Base-by-base conservation (phyloP, 2,329 filamentous ascomycete genomes). In the Akanthomyces dipterigenus region DNA sequence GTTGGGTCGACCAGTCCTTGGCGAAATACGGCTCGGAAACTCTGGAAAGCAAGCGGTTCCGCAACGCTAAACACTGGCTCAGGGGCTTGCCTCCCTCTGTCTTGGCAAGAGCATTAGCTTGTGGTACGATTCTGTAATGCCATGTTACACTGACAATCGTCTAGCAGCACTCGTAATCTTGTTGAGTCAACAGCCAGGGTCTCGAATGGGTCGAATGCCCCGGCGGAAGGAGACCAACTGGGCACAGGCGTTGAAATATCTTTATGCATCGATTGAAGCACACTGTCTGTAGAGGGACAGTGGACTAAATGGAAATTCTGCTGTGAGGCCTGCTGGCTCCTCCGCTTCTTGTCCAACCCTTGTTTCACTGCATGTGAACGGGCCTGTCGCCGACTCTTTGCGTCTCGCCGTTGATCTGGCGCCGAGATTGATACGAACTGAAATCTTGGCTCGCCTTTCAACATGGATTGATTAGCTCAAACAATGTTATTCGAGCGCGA, bases 21-120 rank as follows among this genome's bases (percentile, higher is more conserved):
- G 57, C 67, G 70, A 26, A 78, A 70, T 34, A 78, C 68, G 0
- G 68, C 69, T 18, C 49, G 64, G 36, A 78, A 76, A 61, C 70
- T 75, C 20, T 74, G 72, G n/a, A 77, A 68, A 1, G 67, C 68
- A 45, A 74, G 67, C n/a, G 74, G 70, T 7, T 77, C 70, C 1
- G 66, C 63, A 28, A 76, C 61, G 20, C 70, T 78, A 9, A 77
- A 75, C 0, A 76, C 68, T 12, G 75, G 74, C 46, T 76, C 71
- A 0, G 68, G 46, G n/a, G 68, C 66, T 48, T 68, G 64, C 1
- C 63, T 62, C 5, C 67, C 65, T 38, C 70, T 68, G 14, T 67
- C 69, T 73, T n/a, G n/a, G 7, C 11, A 20, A 0, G n/a, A n/a
- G n/a, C n/a, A n/a, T n/a, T n/a, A n/a, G n/a, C n/a, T n/a, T n/a